phyloP scores from a whole-genome alignment of 164 flowering plant genomes.

The Sextonia rubra region DNA sequence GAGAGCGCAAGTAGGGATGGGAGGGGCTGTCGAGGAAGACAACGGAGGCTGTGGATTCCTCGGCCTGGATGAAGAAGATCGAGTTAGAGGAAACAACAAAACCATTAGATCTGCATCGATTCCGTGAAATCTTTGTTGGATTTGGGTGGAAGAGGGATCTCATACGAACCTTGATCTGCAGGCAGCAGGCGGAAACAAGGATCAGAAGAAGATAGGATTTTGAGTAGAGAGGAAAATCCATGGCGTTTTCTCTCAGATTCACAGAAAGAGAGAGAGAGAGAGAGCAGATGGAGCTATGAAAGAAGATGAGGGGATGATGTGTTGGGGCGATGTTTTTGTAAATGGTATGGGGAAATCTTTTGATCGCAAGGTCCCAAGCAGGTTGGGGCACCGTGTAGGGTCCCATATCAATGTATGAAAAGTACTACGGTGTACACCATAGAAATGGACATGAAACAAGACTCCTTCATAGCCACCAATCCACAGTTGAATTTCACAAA shows the following conservation, averaged over 20 bases:
- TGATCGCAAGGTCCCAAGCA: no score
- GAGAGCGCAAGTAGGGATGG: constrained; percentile 29
- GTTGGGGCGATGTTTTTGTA: neutral
- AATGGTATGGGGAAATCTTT: no score
- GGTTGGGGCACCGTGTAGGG: no score
- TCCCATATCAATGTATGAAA: no score
- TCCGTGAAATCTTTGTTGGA: neutral
- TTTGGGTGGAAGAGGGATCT: neutral
- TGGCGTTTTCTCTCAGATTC: no score
- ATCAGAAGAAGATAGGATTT: constrained; percentile 20
- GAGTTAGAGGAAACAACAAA: constrained; percentile 4
- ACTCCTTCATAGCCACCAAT: no score
- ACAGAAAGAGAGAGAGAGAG: neutral
- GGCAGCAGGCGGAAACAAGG: constrained; percentile 23
- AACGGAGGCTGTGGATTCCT: constrained; percentile 32
- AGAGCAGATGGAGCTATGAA: neutral
- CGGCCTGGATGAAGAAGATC: constrained; percentile 28
- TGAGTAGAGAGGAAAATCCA: constrained; percentile 18
- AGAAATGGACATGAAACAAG: no score
- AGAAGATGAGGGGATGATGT: neutral
- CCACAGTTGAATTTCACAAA: no score
- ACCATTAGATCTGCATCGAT: constrained; percentile 14
- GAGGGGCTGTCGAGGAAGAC: constrained; percentile 40
- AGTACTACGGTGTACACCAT: no score
- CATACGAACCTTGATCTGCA: constrained; percentile 25